These are phyloP conservation scores for Colletotrichum graminicola DNA, from an alignment of 2,329 filamentous ascomycete species.

Conservation along the genomic window DNA sequence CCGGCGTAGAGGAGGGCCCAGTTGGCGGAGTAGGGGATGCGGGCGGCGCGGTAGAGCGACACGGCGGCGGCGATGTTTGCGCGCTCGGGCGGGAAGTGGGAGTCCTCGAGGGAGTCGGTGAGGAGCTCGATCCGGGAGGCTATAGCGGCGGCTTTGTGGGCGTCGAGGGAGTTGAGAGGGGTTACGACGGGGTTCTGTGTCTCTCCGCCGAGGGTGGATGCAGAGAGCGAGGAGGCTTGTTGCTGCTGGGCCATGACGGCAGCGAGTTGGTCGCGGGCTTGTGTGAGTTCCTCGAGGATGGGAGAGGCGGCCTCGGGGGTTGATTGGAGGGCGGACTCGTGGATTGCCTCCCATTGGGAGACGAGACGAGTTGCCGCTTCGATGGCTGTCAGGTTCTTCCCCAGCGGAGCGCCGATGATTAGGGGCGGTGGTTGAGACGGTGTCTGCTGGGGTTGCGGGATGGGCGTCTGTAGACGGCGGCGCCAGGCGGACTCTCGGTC, in stretches of 20 bases:
- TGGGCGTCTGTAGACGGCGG: not conserved
- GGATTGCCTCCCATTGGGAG: slow-evolving; percentile 51
- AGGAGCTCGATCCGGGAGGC: slow-evolving; percentile 51
- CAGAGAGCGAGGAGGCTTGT: not conserved
- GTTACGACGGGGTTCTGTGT: not conserved
- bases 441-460: not conserved
- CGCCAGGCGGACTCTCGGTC: slow-evolving; percentile 16
- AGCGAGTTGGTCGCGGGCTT: slow-evolving; percentile 27
- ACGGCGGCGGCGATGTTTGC: slow-evolving; percentile 59
- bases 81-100: slow-evolving; percentile 52
- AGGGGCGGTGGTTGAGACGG: slow-evolving; percentile 44
- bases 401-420: slow-evolving; percentile 52
- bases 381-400: slow-evolving; percentile 52
- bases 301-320: slow-evolving; percentile 21
- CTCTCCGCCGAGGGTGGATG: not conserved
- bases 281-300: slow-evolving; percentile 27
- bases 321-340: slow-evolving; percentile 45
- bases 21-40: slow-evolving; percentile 54
- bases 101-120: slow-evolving; percentile 48
- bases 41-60: slow-evolving; percentile 54
- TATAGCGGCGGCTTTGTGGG: slow-evolving; percentile 45
- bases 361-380: slow-evolving; percentile 55
- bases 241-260: slow-evolving; percentile 3
- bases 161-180: slow-evolving; percentile 27
- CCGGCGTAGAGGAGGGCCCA: slow-evolving; percentile 60